Conservation (phyloP, 257 asterid genomes). For the Parsonsia alboflavescens region DNA sequence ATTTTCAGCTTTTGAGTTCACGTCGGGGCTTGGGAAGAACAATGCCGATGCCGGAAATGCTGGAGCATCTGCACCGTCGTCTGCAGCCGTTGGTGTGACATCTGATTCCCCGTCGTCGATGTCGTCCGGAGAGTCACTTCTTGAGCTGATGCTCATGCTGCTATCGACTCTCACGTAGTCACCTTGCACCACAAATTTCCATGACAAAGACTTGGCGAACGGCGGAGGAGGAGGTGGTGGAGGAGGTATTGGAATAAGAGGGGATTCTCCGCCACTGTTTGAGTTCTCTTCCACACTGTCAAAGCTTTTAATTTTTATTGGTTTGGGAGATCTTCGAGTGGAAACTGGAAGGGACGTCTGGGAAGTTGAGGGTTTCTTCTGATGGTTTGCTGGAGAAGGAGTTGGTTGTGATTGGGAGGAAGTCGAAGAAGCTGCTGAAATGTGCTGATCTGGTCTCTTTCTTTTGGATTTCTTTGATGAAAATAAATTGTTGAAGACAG, state of each 20-base stretch:
- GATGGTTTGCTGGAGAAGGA: conserved; percentile 24
- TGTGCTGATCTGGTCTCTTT: conserved; percentile 45
- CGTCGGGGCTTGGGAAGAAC: conserved; percentile 86
- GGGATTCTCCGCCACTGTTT: conserved; percentile 66
- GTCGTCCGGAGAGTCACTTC: conserved; percentile 77
- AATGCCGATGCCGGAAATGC: conserved; percentile 48
- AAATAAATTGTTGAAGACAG: conserved; percentile 55
- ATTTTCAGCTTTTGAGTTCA: conserved; percentile 75
- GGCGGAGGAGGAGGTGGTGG: conserved; percentile 84
- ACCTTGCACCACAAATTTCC: conserved; percentile 83
- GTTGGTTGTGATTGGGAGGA: conserved; percentile 31
- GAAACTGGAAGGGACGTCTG: conserved; percentile 7
- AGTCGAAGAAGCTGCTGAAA: conserved; percentile 23
- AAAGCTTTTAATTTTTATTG: conserved; percentile 23
- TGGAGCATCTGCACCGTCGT: conserved; percentile 26
- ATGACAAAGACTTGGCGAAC: conserved; percentile 49
- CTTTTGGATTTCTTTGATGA: conserved; percentile 54
- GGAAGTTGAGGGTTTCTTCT: conserved; percentile 17
- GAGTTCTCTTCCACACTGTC: conserved; percentile 40
- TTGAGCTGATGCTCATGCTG: conserved; percentile 50
- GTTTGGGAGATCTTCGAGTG: conserved; percentile 23
- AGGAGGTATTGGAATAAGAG: conserved; percentile 43
- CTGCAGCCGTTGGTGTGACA: conserved; percentile 43
- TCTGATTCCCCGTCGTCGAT: conserved; percentile 57
- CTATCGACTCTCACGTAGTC: conserved; percentile 77